Base-by-base conservation (phyloP, 1,284 basidiomycete species). In the Cerrena zonata region DNA sequence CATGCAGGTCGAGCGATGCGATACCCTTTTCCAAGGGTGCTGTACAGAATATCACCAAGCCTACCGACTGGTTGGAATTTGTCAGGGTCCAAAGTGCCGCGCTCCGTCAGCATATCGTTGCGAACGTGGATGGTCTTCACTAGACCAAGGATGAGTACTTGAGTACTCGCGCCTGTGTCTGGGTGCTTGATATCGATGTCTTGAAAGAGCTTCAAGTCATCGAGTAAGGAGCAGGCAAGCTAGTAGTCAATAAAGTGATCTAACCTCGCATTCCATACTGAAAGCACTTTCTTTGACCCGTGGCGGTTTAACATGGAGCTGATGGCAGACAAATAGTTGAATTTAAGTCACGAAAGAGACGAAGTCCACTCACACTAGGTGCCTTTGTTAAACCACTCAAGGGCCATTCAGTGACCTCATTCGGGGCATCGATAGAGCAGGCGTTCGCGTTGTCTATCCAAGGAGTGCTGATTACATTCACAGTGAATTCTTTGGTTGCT, bases 381-480 rank as follows among this genome's bases (percentile, higher is more conserved):
- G 68, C 70, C 60, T 70, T 76, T 2, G 83, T 88, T 53, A 91
- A 65, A 2, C 89, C 89, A 52, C 80, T 79, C 47, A 89, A 66
- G 21, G 74, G 67, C 86, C 86, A 91, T 65, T 90, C 86, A 58
- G 82, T 75, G 4, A 79, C 72, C 5, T 78, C 74, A 15, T 72
- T 70, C 15, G 87, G 86, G 7, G 82, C 73, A 55, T 89, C 82
- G 34, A 86, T 75, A 3, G 82, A 73, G 10, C 80, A 78, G 54
- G 75, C 74, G 61, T 89, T 90, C 3, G 83, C 79, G 1, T 85
- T 84, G 60, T 87, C 83, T 45, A 82, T 68, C 61, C 88, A 85
- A 0, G 80, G 69, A 61, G 88, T 84, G 50, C 81, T 85, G 57
- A 90, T 82, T 53, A 90, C 81, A 58, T 79, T 85, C 40, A 85